Evolutionary conservation across 306 rosid genomes (phyloP).

Genomic region (Quercus alba): DNA sequence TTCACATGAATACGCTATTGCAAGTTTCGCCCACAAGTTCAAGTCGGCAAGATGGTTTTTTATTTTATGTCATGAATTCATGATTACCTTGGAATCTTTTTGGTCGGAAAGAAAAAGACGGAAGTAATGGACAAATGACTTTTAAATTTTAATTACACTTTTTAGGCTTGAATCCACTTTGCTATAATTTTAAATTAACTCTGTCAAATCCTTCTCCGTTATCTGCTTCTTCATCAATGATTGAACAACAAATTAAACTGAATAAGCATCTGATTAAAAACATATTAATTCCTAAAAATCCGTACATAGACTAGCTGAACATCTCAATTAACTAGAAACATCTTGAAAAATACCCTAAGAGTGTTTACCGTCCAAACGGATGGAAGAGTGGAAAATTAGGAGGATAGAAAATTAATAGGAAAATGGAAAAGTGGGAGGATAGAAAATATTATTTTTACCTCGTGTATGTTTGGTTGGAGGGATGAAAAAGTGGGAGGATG

Average conservation of each 20-base stretch:
- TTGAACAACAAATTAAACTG: background rate
- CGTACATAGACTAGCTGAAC: too few relatives aligned
- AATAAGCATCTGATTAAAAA: background rate
- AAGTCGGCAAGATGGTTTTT: background rate
- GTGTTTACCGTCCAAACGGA: too few relatives aligned
- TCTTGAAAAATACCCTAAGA: too few relatives aligned
- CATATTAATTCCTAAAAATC: background rate
- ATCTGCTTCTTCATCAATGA: background rate
- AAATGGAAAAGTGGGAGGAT: too few relatives aligned
- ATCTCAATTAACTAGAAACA: too few relatives aligned
- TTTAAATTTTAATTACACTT: background rate
- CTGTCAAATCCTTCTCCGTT: too few relatives aligned
- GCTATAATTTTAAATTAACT: background rate
- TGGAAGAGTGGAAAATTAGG: too few relatives aligned
- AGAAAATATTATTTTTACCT: too few relatives aligned
- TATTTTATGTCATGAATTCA: background rate
- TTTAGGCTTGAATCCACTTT: background rate
- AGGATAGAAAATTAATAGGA: too few relatives aligned
- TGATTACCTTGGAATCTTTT: conserved; percentile 2
- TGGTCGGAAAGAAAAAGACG: background rate
- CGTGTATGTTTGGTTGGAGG: too few relatives aligned
- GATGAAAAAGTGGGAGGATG: too few relatives aligned
- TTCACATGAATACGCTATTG: background rate
- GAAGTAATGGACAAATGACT: conserved; percentile 7
- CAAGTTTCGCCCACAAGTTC: background rate